Base-by-base conservation (phyloP, 177 flowering plant species). In the Vitis hybrid region DNA sequence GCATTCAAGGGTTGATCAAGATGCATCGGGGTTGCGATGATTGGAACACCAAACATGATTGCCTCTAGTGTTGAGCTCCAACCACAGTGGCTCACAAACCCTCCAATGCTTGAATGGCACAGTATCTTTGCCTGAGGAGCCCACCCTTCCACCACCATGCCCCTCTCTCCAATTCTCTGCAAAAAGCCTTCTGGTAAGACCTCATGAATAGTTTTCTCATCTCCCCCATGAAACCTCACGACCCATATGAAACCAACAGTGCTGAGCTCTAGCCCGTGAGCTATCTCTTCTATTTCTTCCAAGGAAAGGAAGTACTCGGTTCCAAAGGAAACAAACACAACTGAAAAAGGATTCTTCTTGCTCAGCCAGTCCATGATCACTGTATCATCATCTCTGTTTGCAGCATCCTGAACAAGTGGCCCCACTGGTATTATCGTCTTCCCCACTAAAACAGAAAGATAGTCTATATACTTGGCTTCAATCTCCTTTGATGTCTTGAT, bases 401-500 rank as follows among this genome's bases (percentile, higher is more conserved):
- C 10, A 15, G 70, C 65, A 7, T 73, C 76, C 21, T 72, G 74
- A 68, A 78, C 73, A 21, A 80, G 80, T 15, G 81, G 77, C 11
- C 83, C 83, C 0, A 68, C 63, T 0, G 75, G 68, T 13, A 70
- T 69, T 2, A 78, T 56, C 51, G 68, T 62, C 71, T 75, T 80
- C 17, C 49, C 66, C 6, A 19, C 0, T 12, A 65, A 23, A 26
- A 2, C 60, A 7, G 79, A 72, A 3, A 78, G 54, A 30, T 70
- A 71, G 30, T 73, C 76, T 5, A 68, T 11, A 30, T 75, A 76
- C 15, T 78, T 76, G 2, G 54, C 78, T 17, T 81, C 81, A 11
- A 81, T 50, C 26, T 75, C 79, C 30, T 65, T 61, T 1, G 52
- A 73, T 4, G 65, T 52, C 67, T 78, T 81, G 30, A 73, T 19